A percentile compares a stretch with the other conserved stretches of the same genome.
phyloP scores from a whole-genome alignment of 2,329 filamentous ascomycete species.

The Pseudogymnoascus sp. region DNA sequence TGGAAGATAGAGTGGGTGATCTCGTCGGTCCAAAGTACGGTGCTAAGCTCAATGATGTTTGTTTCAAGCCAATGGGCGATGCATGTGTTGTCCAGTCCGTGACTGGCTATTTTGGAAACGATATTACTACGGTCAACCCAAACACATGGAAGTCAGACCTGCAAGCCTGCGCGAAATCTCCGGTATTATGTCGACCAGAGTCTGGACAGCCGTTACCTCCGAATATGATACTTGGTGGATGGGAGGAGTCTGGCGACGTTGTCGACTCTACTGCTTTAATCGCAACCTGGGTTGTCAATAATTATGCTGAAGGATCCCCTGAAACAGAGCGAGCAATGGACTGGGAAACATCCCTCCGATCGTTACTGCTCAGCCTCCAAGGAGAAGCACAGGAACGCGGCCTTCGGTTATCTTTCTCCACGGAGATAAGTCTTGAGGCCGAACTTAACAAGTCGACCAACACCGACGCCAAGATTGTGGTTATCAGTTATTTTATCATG shows the following conservation, averaged over 20 bases:
- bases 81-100: conserved; percentile 90
- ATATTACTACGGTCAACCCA: conserved; percentile 53
- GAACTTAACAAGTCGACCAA: conserved; percentile 98
- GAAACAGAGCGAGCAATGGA: conserved; percentile 71
- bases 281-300: conserved; percentile 91
- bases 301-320: conserved; percentile 65
- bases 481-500: conserved; percentile 97
- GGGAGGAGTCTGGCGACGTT: conserved; percentile 55
- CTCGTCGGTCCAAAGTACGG: conserved; percentile 64
- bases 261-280: conserved; percentile 73
- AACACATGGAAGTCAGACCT: conserved; percentile 66
- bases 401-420: conserved; percentile 84
- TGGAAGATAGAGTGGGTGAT: conserved; percentile 68
- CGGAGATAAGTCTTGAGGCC: conserved; percentile 88
- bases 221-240: conserved; percentile 79
- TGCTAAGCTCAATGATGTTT: conserved; percentile 72
- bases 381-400: conserved; percentile 70
- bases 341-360: conserved; percentile 76
- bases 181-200: conserved; percentile 76
- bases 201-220: conserved; percentile 86
- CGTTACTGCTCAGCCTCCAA: conserved; percentile 68
- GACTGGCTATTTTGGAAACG: conserved; percentile 76
- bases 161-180: conserved; percentile 65
- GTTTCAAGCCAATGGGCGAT: conserved; percentile 84
- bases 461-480: conserved; percentile 92